These are phyloP conservation scores for Aspergillus sp. DNA, from an alignment of 2,329 filamentous ascomycete species.

Conservation along the genomic window DNA sequence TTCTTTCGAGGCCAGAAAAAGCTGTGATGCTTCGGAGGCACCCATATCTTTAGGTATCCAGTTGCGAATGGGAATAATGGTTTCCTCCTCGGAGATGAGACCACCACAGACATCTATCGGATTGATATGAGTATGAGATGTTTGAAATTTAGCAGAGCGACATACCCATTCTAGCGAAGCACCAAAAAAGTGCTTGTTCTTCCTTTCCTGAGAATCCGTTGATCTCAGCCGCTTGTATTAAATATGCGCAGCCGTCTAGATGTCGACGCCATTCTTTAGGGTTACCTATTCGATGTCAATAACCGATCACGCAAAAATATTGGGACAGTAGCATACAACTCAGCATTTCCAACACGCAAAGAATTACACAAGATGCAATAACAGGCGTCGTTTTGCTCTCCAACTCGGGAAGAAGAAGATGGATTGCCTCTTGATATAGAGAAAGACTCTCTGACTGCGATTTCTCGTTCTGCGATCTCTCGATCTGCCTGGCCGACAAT, in stretches of 20 bases:
- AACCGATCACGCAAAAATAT: not conserved
- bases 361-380: conserved; percentile 49
- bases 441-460: conserved; percentile 42
- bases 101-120: conserved; percentile 46
- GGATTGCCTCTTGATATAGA: conserved; percentile 50
- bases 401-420: conserved; percentile 44
- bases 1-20: conserved; percentile 20
- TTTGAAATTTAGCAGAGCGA: not conserved
- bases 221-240: conserved; percentile 48
- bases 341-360: conserved; percentile 52
- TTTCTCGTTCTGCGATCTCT: conserved; percentile 38
- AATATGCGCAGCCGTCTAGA: conserved; percentile 48
- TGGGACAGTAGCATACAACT: conserved; percentile 28
- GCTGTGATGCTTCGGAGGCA: conserved; percentile 14
- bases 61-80: conserved; percentile 44
- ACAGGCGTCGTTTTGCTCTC: conserved; percentile 44
- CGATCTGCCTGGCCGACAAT: conserved; percentile 48
- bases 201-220: conserved; percentile 49
- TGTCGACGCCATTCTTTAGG: conserved; percentile 49
- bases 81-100: conserved; percentile 48
- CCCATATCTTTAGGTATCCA: conserved; percentile 36
- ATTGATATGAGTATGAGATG: conserved; percentile 1
- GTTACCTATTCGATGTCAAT: conserved; percentile 11
- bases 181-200: conserved; percentile 52
- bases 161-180: conserved; percentile 49